Evolutionary conservation across 805 yeast species (phyloP).

Genomic region (Candida cerambycidarum): DNA sequence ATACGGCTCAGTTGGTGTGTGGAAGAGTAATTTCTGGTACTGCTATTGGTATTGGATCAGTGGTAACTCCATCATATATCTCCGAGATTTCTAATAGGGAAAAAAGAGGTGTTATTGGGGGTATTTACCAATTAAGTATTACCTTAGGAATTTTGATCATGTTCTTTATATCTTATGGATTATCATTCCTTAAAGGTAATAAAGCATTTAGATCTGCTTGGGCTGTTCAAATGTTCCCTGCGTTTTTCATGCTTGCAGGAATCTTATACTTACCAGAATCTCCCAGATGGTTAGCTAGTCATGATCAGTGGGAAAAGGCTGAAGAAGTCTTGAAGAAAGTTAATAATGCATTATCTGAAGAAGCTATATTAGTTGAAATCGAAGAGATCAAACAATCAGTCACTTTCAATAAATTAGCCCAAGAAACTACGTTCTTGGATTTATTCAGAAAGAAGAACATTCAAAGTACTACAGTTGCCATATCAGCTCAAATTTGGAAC

Average conservation of each 20-base stretch:
- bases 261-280: conserved; percentile 31
- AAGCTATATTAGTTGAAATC: conserved; percentile 29
- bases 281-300: conserved; percentile 35
- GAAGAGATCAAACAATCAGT: conserved; percentile 41
- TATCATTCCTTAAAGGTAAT: conserved; percentile 40
- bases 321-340: conserved; percentile 28
- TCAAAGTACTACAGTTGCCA: conserved; percentile 48
- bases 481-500: conserved; percentile 55
- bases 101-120: conserved; percentile 56
- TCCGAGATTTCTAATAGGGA: conserved; percentile 61
- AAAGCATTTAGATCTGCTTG: conserved; percentile 36
- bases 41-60: conserved; percentile 61
- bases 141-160: conserved; percentile 58
- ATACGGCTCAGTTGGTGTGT: conserved; percentile 38
- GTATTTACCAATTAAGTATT: conserved; percentile 57
- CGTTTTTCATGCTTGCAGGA: conserved; percentile 23
- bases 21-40: conserved; percentile 59
- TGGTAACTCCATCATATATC: conserved; percentile 61
- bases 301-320: conserved; percentile 30
- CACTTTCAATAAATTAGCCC: conserved; percentile 48
- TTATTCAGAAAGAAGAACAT: conserved; percentile 49
- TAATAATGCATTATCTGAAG: conserved; percentile 26
- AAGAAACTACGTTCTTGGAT: conserved; percentile 42
- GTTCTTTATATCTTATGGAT: conserved; percentile 53
- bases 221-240: conserved; percentile 32